Percentiles rank a stretch among this genome's conserved stretches.
These are phyloP conservation scores for Kodamaea fungicola DNA, from an alignment of 1,139 yeast genomes.

Conservation along the genomic window DNA sequence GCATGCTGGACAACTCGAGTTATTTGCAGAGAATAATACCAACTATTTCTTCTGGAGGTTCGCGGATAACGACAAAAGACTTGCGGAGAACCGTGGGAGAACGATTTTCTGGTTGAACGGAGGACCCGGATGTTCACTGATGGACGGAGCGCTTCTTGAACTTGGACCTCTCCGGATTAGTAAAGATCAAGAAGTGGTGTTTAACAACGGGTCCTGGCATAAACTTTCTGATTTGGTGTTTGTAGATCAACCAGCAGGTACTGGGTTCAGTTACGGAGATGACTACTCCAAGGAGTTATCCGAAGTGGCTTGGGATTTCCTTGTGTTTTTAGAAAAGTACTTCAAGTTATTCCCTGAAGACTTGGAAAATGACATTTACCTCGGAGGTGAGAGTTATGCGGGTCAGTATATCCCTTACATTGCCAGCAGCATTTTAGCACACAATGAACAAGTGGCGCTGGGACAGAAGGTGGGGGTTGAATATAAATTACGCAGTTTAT, in stretches of 20 bases:
- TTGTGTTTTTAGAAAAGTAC: constrained; percentile 64
- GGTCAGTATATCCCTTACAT: constrained; percentile 95
- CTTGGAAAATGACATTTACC: constrained; percentile 55
- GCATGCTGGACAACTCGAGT: constrained; percentile 70
- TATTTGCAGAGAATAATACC: constrained; percentile 52
- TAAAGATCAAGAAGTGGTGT: constrained; percentile 38
- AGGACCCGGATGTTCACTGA: constrained; percentile 95
- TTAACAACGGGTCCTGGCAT: constrained; percentile 84
- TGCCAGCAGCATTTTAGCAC: constrained; percentile 57
- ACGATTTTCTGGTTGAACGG: constrained; percentile 90
- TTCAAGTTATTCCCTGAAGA: constrained; percentile 75
- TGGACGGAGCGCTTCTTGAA: constrained; percentile 97
- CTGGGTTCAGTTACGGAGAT: constrained; percentile 75
- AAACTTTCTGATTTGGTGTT: constrained; percentile 73
- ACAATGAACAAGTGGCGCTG: constrained; percentile 30
- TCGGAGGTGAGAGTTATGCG: constrained; percentile 96
- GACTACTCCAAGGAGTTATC: constrained; percentile 56
- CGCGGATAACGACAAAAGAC: constrained; percentile 27
- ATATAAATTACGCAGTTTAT: constrained; percentile 51
- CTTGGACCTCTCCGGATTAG: constrained; percentile 80
- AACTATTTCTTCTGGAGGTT: constrained; percentile 83
- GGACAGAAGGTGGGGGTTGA: background rate
- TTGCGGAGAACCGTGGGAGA: constrained; percentile 30
- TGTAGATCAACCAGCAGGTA: constrained; percentile 94
- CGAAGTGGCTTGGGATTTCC: constrained; percentile 57